Base-by-base conservation (phyloP, 768 basidiomycete genomes). In the Phaeolepiota aurea region DNA sequence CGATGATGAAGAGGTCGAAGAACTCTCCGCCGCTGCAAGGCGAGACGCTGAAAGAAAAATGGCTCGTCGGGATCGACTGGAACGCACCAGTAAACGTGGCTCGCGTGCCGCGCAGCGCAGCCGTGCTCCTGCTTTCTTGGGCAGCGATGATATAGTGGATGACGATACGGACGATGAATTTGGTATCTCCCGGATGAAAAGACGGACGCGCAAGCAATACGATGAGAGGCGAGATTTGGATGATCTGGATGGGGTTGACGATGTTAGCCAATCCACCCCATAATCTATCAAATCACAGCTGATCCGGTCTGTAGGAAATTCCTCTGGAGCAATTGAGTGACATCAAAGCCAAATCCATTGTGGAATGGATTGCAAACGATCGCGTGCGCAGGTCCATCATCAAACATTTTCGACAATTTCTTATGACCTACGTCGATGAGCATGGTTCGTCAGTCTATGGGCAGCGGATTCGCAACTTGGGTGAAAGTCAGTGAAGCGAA, bases 291-390 rank as follows among this genome's bases (percentile, higher is more conserved):
- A 19, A 13, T 23, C 20, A 15, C n/a, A 37, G n/a, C 51, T 59
- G 15, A 20, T 32, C 45, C 32, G 16, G 16, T 37, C 22, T 35
- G 11, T 54, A 96, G 89, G 92, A 97, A 61, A 73, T 99, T 40
- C 92, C 96, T 0, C 60, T 96, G 32, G 94, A 98, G 56, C 90
- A 99, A 65, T 71, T 99, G 7, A 88, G 89, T 45, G 96, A 99
- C 55, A 92, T 99, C 68, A 97, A 98, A 57, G 90, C 93, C 28
- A 90, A 93, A 55, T 92, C 89, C 10, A 91, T 99, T 42, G 85
- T 87, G 16, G 96, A 98, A 61, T 99, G 96, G 96, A 93, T 98
- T 51, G 84, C 89, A 13, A 83, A 84, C 43, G 90, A 93, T 43
- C 79, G 87, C 31, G 94, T 98, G 48, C 79, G 86, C 49, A 75